A percentile compares a stretch with the other conserved stretches of the same genome.
These are phyloP conservation scores for Closterium sp. DNA, from an alignment of 139 green algal species.

Conservation along the genomic window DNA sequence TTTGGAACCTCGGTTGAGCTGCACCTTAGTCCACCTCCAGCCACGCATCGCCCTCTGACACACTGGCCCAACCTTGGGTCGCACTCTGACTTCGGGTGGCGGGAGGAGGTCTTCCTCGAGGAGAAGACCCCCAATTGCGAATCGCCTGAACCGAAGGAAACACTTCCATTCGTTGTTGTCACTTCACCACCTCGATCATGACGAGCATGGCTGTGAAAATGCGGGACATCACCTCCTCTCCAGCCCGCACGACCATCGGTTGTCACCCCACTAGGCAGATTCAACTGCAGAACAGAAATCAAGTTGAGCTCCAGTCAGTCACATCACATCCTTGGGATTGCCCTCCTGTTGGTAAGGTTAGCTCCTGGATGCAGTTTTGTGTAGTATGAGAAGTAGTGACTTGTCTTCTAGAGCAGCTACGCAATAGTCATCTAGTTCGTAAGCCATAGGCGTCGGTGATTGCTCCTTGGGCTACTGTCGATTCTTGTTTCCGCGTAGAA, in stretches of 20 bases:
- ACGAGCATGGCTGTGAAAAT: neutral
- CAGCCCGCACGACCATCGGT: no score
- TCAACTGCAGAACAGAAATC: neutral
- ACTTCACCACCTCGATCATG: neutral
- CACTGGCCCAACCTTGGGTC: neutral
- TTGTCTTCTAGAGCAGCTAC: neutral
- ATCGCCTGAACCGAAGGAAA: neutral
- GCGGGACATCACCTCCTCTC: neutral
- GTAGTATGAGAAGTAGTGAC: no score
- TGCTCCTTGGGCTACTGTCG: neutral
- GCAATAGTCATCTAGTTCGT: no score
- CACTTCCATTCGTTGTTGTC: neutral
- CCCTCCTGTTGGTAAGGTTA: neutral
- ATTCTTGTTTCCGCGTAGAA: neutral
- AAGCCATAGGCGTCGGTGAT: neutral
- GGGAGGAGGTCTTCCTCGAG: neutral
- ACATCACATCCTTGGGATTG: neutral
- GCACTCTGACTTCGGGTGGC: neutral
- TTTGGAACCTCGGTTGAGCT: no score
- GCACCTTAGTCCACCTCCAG: no score
- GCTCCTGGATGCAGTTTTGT: no score
- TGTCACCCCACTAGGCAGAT: no score
- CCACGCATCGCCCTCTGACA: neutral
- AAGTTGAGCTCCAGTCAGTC: neutral
- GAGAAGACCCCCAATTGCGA: neutral